A percentile compares a stretch with the other conserved stretches of the same genome.
Conservation (phyloP, 1,139 yeast species). For the Hyphopichia burtonii region DNA sequence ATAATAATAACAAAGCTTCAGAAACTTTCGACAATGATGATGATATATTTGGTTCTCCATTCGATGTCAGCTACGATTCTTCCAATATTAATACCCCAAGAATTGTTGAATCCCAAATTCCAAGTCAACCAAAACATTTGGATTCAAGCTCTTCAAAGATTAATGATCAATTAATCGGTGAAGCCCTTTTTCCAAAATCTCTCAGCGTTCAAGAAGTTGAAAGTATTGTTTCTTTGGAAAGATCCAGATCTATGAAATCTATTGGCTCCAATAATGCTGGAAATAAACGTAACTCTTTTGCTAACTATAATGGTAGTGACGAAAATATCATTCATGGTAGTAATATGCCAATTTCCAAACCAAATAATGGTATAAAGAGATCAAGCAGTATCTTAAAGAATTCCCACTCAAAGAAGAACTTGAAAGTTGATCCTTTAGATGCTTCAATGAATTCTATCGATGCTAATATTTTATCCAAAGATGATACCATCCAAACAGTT, state of each 20-base stretch:
- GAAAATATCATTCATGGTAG: slow-evolving; percentile 38
- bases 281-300: slow-evolving; percentile 40
- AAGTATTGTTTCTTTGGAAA: slow-evolving; percentile 68
- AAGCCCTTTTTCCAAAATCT: slow-evolving; percentile 68
- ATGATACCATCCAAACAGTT: neutral
- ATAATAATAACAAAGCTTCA: slow-evolving; percentile 5
- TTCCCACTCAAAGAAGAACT: slow-evolving; percentile 9
- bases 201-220: slow-evolving; percentile 68
- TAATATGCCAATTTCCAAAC: slow-evolving; percentile 16
- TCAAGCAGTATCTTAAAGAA: slow-evolving; percentile 55
- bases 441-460: slow-evolving; percentile 15
- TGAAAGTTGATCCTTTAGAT: slow-evolving; percentile 9
- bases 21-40: slow-evolving; percentile 1
- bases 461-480: slow-evolving; percentile 9
- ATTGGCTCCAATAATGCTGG: slow-evolving; percentile 25
- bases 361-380: slow-evolving; percentile 17
- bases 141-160: neutral
- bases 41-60: slow-evolving; percentile 33
- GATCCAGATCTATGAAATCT: slow-evolving; percentile 62
- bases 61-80: slow-evolving; percentile 22
- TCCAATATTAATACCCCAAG: slow-evolving; percentile 5
- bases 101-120: slow-evolving; percentile 3
- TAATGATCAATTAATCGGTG: slow-evolving; percentile 45
- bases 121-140: slow-evolving; percentile 1
- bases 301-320: slow-evolving; percentile 49